Conservation (phyloP, 441 rosid genomes). For the Cnidoscolus chayamansa region DNA sequence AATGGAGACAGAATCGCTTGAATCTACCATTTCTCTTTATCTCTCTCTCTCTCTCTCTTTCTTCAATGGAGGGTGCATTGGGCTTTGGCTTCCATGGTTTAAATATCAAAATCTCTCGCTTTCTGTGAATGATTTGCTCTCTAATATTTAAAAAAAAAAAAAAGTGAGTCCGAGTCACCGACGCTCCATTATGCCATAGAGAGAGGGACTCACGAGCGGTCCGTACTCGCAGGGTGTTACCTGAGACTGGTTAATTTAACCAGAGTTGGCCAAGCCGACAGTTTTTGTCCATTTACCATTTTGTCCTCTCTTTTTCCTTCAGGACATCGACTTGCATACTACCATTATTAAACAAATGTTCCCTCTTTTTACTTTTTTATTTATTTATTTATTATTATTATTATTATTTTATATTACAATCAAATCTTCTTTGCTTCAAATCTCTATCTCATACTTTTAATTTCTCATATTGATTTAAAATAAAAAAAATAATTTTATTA, state of each 20-base stretch:
- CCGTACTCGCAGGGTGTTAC: constrained; percentile 35
- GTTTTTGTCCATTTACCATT: constrained; percentile 31
- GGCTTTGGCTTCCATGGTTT: constrained; percentile 28
- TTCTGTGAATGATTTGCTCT: constrained; percentile 15
- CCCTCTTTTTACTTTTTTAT: too few relatives aligned
- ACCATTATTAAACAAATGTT: too few relatives aligned
- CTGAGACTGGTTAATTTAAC: constrained; percentile 47
- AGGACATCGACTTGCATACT: too few relatives aligned
- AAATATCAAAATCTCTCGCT: constrained; percentile 21
- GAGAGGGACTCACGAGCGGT: constrained; percentile 32
- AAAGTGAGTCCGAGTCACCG: constrained; percentile 57
- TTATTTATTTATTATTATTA: too few relatives aligned
- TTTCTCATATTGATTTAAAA: too few relatives aligned
- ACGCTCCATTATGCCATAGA: constrained; percentile 40
- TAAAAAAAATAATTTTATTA: too few relatives aligned
- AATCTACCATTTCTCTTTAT: constrained; percentile 55
- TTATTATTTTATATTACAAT: too few relatives aligned
- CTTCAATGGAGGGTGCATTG: constrained; percentile 18
- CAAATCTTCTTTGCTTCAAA: too few relatives aligned
- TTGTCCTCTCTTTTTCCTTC: constrained; percentile 8
- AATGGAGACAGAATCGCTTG: constrained; percentile 77
- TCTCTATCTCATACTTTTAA: too few relatives aligned
- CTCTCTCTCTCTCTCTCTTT: constrained; percentile 20
- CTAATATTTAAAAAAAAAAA: neutral
- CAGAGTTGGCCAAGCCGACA: constrained; percentile 61